These are phyloP conservation scores for Solanum bulbocastanum DNA, from an alignment of 257 asterid genomes.

Conservation along the genomic window DNA sequence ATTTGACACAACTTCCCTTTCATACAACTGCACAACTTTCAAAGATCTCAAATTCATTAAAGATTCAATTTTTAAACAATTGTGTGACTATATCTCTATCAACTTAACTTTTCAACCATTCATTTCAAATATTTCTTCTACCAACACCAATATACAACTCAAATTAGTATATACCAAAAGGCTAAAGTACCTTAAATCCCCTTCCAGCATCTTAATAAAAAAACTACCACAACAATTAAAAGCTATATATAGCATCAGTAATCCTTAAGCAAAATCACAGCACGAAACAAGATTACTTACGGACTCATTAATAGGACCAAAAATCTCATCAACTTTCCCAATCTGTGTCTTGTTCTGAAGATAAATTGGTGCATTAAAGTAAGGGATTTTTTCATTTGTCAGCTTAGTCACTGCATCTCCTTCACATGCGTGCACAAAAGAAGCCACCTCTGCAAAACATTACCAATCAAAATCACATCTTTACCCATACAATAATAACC, in stretches of 20 bases:
- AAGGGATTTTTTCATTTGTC: constrained; percentile 78
- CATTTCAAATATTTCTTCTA: neutral
- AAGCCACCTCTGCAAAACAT: constrained; percentile 53
- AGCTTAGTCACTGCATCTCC: constrained; percentile 95
- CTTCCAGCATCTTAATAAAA: neutral
- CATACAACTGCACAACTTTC: neutral
- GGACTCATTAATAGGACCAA: constrained; percentile 93
- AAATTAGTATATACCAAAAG: neutral
- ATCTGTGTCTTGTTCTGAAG: constrained; percentile 90
- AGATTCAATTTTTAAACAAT: neutral
- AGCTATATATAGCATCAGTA: neutral
- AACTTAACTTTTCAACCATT: neutral
- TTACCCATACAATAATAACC: too few relatives aligned
- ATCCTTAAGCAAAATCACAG: neutral
- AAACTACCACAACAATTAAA: neutral
- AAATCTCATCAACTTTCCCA: constrained; percentile 96
- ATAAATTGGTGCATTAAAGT: constrained; percentile 90
- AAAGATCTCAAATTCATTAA: neutral
- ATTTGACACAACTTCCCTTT: neutral
- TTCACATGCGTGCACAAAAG: constrained; percentile 79
- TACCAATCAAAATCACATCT: neutral
- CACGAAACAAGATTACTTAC: constrained; percentile 30
- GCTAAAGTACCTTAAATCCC: neutral
- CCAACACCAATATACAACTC: neutral
- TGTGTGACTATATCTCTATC: neutral